A percentile compares a stretch with the other conserved stretches of the same genome.
phyloP scores from a whole-genome alignment of 257 asterid species.

The Solanum pennellii region DNA sequence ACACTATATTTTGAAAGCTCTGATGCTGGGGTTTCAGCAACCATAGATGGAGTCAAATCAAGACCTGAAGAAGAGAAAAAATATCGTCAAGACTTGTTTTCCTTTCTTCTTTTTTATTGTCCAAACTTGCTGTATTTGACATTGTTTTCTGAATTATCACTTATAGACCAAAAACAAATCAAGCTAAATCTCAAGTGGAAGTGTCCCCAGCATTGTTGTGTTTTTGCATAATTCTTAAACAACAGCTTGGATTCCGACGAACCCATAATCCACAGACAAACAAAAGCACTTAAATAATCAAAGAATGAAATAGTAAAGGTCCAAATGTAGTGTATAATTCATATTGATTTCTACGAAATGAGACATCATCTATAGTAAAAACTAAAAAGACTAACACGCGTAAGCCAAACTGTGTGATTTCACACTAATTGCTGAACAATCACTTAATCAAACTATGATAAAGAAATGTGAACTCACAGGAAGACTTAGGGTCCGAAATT shows the following conservation, averaged over 20 bases:
- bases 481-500: background rate
- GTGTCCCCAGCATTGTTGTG: background rate
- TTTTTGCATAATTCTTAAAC: background rate
- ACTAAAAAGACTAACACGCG: background rate
- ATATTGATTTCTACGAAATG: background rate
- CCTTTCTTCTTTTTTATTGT: background rate
- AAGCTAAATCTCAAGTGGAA: background rate
- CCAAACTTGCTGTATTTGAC: background rate
- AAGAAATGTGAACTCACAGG: conserved; percentile 15
- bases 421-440: background rate
- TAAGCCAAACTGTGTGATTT: background rate
- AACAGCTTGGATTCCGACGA: background rate
- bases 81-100: background rate
- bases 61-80: conserved; percentile 13
- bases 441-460: background rate
- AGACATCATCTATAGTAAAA: background rate
- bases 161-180: background rate
- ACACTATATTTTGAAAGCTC: conserved; percentile 24
- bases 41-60: conserved; percentile 25
- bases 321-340: background rate
- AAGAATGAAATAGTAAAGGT: background rate
- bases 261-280: background rate
- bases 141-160: background rate
- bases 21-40: conserved; percentile 58
- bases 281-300: background rate